Base-by-base conservation (phyloP, 2,329 filamentous ascomycete genomes). In the Microthyrium microscopicum region DNA sequence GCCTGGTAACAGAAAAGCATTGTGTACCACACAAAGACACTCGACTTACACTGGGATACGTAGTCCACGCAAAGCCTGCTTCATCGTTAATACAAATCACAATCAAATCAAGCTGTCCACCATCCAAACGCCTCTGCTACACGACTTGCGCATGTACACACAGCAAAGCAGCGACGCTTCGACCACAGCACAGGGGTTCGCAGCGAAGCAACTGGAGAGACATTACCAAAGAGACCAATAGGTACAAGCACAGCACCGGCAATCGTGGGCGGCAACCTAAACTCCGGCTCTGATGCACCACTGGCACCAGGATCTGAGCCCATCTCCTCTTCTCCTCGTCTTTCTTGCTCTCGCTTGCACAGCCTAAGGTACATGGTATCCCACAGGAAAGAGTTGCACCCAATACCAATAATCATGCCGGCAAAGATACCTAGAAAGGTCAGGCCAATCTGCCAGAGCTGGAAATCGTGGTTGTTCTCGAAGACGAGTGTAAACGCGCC, bases 251-350 rank as follows among this genome's bases (percentile, higher is more conserved):
- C 55, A 1, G 74, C 74, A n/a, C 85, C 87, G 43, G 55, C 39
- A 34, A 61, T 59, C 12, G 61, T 67, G 34, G 81, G 73, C 5
- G 82, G 79, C 21, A 94, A 66, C 39, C 83, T 73, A 57, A 78
- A 91, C 57, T 94, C 87, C 6, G 87, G 85, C 61, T 93, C 82
- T 38, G 73, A 77, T 31, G 67, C 61, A 5, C 67, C 70, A 35
- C 57, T 46, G 38, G 62, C 48, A 4, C 66, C 66, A n/a, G n/a
- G n/a, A n/a, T n/a, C n/a, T n/a, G n/a, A n/a, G 27, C 62, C 64
- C 9, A 13, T 13, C 9, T 9, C n/a, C 12, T 28, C 15, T 22
- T 16, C 26, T 7, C 36, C 36, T 17, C 20, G 32, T 25, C 33
- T 24, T 22, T 31, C 20, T n/a, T 32, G 20, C 18, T 31, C 25